Conservation (phyloP, 148 eudicot species). For the Selenicereus undatus region DNA sequence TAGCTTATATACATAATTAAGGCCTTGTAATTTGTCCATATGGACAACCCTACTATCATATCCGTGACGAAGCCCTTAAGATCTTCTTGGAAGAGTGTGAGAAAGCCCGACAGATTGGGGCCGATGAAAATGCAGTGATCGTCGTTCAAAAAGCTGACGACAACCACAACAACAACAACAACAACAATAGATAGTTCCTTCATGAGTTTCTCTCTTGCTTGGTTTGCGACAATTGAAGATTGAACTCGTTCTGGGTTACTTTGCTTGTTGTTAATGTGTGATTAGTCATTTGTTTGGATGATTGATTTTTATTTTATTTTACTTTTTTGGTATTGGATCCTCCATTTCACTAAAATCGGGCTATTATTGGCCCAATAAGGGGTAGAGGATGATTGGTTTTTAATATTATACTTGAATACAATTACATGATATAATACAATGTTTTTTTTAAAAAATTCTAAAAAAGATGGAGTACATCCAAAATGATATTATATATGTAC, state of each 20-base stretch:
- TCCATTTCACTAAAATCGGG: too few relatives aligned
- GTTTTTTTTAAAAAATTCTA: too few relatives aligned
- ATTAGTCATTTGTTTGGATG: neutral
- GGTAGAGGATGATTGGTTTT: neutral
- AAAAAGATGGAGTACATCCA: too few relatives aligned
- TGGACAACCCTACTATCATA: too few relatives aligned
- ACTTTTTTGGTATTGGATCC: too few relatives aligned
- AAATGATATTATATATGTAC: too few relatives aligned
- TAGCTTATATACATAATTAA: too few relatives aligned
- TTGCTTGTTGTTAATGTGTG: neutral
- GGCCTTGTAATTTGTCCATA: too few relatives aligned
- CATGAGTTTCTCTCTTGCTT: constrained; percentile 30
- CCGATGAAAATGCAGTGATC: constrained; percentile 27
- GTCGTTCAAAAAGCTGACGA: neutral
- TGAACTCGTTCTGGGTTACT: neutral
- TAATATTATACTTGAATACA: too few relatives aligned
- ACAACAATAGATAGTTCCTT: constrained; percentile 15
- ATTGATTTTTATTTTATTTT: too few relatives aligned
- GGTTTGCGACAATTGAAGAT: constrained; percentile 15
- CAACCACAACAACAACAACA: neutral
- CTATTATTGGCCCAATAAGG: too few relatives aligned
- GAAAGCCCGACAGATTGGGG: constrained; percentile 34
- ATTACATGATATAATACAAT: too few relatives aligned
- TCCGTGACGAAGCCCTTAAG: constrained; percentile 35
- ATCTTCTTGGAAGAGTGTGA: constrained; percentile 48